Evolutionary conservation across 805 yeast genomes (phyloP).

Genomic region (Candida silvicultrix): DNA sequence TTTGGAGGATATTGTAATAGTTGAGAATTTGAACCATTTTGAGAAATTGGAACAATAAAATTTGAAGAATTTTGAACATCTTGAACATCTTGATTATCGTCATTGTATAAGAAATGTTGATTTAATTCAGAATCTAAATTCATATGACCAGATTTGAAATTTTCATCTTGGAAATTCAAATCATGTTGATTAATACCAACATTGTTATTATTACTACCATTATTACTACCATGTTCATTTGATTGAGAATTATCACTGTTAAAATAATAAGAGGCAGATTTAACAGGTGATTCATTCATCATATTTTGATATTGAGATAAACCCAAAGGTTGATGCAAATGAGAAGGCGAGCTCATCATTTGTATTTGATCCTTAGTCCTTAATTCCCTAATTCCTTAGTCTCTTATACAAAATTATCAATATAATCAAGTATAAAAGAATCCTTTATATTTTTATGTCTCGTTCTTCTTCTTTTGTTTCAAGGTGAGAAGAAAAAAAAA

Average conservation of each 20-base stretch:
- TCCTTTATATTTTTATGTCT: too few relatives aligned
- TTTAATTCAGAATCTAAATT: not conserved
- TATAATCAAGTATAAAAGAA: too few relatives aligned
- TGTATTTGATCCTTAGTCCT: too few relatives aligned
- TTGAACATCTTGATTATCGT: not conserved
- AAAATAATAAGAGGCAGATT: constrained; percentile 12
- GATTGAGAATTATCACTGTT: constrained; percentile 2
- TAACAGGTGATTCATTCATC: constrained; percentile 14
- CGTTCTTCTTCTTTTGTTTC: too few relatives aligned
- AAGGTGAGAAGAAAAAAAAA: too few relatives aligned
- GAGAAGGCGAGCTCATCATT: constrained; percentile 12
- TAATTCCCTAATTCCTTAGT: too few relatives aligned
- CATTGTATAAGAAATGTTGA: not conserved
- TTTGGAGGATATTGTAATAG: constrained; percentile 4
- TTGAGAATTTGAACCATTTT: constrained; percentile 1
- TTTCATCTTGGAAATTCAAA: constrained; percentile 5
- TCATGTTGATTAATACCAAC: not conserved
- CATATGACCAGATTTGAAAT: constrained; percentile 3
- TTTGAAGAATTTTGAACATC: not conserved
- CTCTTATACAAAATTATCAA: too few relatives aligned
- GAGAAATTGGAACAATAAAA: constrained; percentile 3
- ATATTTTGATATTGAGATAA: constrained; percentile 12
- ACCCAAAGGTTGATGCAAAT: constrained; percentile 7
- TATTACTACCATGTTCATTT: not conserved
- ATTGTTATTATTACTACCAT: too few relatives aligned